A percentile compares a stretch with the other conserved stretches of the same genome.
Conservation (phyloP, 2,329 filamentous ascomycete species). For the Aspergillus ustus region DNA sequence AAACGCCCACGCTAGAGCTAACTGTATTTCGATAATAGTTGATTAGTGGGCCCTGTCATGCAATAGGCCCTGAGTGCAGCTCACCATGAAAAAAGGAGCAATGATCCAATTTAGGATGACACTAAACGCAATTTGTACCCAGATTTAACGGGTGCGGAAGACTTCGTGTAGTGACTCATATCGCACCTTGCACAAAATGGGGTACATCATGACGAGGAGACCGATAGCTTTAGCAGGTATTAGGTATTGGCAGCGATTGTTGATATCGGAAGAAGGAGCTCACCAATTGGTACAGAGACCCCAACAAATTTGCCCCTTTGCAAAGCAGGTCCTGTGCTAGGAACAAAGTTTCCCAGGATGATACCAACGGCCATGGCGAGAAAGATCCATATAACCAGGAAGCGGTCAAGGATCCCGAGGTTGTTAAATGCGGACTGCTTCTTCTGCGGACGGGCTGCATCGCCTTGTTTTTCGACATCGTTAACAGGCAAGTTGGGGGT, state of each 20-base stretch:
- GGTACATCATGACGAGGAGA: slow-evolving; percentile 91
- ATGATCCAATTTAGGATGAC: slow-evolving; percentile 81
- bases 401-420: slow-evolving; percentile 23
- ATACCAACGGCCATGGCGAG: slow-evolving; percentile 77
- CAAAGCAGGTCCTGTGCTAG: slow-evolving; percentile 61
- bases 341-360: slow-evolving; percentile 74
- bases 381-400: slow-evolving; percentile 68
- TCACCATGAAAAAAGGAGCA: slow-evolving; percentile 79
- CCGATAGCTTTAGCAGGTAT: slow-evolving; percentile 65
- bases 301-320: slow-evolving; percentile 73
- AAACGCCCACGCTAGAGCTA: slow-evolving; percentile 56
- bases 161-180: slow-evolving; percentile 75
- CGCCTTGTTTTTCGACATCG: slow-evolving; percentile 14
- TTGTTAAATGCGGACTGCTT: slow-evolving; percentile 25
- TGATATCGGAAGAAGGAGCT: slow-evolving; percentile 19
- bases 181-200: slow-evolving; percentile 83
- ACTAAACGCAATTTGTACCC: slow-evolving; percentile 77
- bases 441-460: background rate
- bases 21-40: slow-evolving; percentile 30
- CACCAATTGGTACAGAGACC: slow-evolving; percentile 69
- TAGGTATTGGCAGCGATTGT: background rate
- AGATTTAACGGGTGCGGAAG: slow-evolving; percentile 75
- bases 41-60: too few relatives aligned
- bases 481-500: background rate
- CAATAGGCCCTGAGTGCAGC: too few relatives aligned